Evolutionary conservation across 495 filamentous ascomycete species (phyloP), one percentile per base, ranked within the genome.

Genomic region (Talaromyces thailandensis): DNA sequence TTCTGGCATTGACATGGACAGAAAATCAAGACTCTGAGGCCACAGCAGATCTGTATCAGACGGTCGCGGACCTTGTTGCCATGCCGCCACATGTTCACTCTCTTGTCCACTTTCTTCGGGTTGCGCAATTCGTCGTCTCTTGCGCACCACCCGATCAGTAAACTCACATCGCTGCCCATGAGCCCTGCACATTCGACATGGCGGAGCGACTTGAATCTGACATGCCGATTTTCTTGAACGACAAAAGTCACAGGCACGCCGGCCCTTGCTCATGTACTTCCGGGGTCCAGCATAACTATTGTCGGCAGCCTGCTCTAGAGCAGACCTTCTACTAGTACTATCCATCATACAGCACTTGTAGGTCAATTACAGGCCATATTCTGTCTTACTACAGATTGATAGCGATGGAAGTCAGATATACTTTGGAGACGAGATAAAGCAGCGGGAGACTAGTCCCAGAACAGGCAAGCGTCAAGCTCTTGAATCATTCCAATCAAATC

Each of bases 221-320:
- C 55, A 57, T 24, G 55, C 55, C 12, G 55, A 57, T 29, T 57
- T 57, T 11, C 55, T 31, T 25, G 55, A 57, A 11, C 55, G 55
- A 18, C 55, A 57, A 35, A 57, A 35, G 5, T 57, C 55, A 35
- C 55, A 57, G 55, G 55, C 55, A 9, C 55, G 55, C 0, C 55
- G 55, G 5, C 55, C 29, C 28, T 57, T 57, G 55, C 55, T 57
- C 55, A 57, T 57, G 55, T 57, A 57, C 18, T 35, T 57, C n/a
- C 55, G 28, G 29, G 55, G 55, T 1, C 55, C 55, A 11, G 14
- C 48, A 28, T 55, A 24, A 2, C 18, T 28, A 55, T 25, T 26
- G 1, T 28, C 51, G 23, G 21, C 23, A 26, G 5, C 28, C 24
- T 55, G 51, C 23, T 16, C 51, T 16, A 23, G 51, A 55, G 43